Base-by-base conservation (phyloP, 2,329 filamentous ascomycete genomes). In the Chaetomium sp. region DNA sequence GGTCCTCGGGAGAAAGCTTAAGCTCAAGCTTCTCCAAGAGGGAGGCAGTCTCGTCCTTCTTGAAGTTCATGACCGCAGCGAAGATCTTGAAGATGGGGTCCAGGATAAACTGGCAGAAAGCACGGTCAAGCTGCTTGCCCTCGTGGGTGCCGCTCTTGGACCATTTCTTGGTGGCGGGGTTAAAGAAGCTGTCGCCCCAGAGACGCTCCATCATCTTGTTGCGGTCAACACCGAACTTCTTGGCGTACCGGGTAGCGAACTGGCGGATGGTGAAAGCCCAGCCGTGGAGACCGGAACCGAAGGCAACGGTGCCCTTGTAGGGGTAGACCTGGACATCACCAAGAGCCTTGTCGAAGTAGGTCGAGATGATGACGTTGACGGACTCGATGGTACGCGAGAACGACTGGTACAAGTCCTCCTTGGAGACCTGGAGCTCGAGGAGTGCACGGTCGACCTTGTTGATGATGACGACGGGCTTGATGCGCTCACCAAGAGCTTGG, bases 141-240 rank as follows among this genome's bases (percentile, higher is more conserved):
- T 96, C 91, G 72, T 89, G 79, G 64, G 82, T 88, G 67, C 80
- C 80, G 73, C 79, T 83, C 83, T 88, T 97, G 76, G 91, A 92
- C 94, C 94, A 99, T 87, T 99, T 99, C 90, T 97, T 99, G 82
- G 94, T 99, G 80, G 89, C 84, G 68, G 94, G 89, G 85, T 99
- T 97, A 89, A 99, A 99, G 86, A 84, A 99, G 85, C 91, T 96
- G 86, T 99, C 94, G 67, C 94, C 94, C 94, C 94, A 99, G 68
- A 99, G 90, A 87, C 94, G 91, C 82, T 96, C 90, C 89, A 97
- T 96, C 94, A 99, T 96, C 90, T 97, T 97, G 81, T 86, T 88
- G 78, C 91, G 91, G 86, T 99, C 92, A 69, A 99, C 94, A 88
- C 94, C 94, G 71, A 99, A 99, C 81, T 99, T 99, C 91, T 97